Percentiles rank a stretch among this genome's conserved stretches.
These are phyloP conservation scores for Radiomyces spectabilis DNA, from an alignment of 192 early-diverging fungal genomes.

Conservation along the genomic window DNA sequence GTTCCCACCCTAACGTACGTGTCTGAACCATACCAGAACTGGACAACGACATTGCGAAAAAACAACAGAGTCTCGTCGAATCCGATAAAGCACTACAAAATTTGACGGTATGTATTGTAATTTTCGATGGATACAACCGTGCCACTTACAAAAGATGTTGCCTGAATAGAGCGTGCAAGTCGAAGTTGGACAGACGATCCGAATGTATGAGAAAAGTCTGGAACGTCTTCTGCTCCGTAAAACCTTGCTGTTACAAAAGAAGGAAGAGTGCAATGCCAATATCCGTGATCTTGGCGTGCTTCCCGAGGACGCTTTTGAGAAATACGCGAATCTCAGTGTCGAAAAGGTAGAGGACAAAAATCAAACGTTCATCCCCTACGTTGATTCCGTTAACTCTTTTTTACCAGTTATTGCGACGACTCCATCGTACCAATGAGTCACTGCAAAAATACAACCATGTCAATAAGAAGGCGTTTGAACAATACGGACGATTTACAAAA, in stretches of 20 bases:
- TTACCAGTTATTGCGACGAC: constrained; percentile 44
- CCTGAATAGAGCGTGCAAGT: not conserved
- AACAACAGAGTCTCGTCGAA: too few relatives aligned
- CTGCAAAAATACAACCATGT: constrained; percentile 89
- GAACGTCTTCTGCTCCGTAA: constrained; percentile 72
- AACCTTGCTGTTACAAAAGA: constrained; percentile 69
- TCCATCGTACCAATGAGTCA: constrained; percentile 76
- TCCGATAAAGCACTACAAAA: too few relatives aligned
- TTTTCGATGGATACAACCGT: too few relatives aligned
- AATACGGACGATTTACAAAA: constrained; percentile 89
- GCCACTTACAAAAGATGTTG: not conserved
- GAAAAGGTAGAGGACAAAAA: constrained; percentile 36
- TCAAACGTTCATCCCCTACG: too few relatives aligned
- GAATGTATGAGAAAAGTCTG: constrained; percentile 47
- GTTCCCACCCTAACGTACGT: too few relatives aligned
- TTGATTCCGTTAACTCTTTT: not conserved
- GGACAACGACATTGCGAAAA: constrained; percentile 11
- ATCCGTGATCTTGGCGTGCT: constrained; percentile 94
- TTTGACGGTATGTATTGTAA: too few relatives aligned
- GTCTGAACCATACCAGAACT: constrained; percentile 7
- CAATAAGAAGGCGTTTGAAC: constrained; percentile 99
- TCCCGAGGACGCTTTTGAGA: constrained; percentile 87
- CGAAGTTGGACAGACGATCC: not conserved
- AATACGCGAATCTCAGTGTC: constrained; percentile 38
- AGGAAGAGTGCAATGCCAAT: constrained; percentile 77